A percentile compares a stretch with the other conserved stretches of the same genome.
These are phyloP conservation scores for Penicillium mononematosum DNA, from an alignment of 495 filamentous ascomycete species.

Conservation along the genomic window DNA sequence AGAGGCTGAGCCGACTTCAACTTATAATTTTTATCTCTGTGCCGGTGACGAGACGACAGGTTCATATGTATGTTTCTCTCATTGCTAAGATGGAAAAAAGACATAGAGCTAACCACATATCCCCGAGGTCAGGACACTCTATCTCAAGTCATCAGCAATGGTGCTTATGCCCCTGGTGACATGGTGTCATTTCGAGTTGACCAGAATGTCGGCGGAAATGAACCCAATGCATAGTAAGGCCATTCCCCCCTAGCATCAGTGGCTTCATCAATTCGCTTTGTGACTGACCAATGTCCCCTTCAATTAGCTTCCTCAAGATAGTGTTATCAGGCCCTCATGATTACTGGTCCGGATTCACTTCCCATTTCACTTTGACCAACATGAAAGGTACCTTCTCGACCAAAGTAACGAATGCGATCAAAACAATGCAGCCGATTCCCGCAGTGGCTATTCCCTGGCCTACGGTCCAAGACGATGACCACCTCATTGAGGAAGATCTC, in stretches of 20 bases:
- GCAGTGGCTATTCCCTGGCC: constrained; percentile 41
- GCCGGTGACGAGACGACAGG: constrained; percentile 58
- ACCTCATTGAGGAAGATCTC: constrained; percentile 15
- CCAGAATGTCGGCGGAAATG: constrained; percentile 45
- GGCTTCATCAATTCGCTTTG: neutral
- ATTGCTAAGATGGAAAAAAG: too few species aligned
- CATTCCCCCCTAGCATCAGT: neutral
- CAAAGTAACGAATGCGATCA: constrained; percentile 39
- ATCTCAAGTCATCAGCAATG: constrained; percentile 38
- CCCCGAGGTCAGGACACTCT: constrained; percentile 40
- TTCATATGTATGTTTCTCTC: constrained; percentile 34
- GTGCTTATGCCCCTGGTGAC: constrained; percentile 50
- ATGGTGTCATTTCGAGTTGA: constrained; percentile 52
- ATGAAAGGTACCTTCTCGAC: constrained; percentile 65
- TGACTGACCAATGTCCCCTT: constrained; percentile 12
- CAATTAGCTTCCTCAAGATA: constrained; percentile 63
- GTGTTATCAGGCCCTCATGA: constrained; percentile 51
- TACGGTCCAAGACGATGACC: constrained; percentile 6
- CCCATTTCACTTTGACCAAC: constrained; percentile 63
- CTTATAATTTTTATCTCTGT: constrained; percentile 62
- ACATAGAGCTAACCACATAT: constrained; percentile 4
- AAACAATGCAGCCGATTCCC: constrained; percentile 37
- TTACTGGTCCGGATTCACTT: constrained; percentile 52
- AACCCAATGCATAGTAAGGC: constrained; percentile 62
- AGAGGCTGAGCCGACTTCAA: constrained; percentile 42